Evolutionary conservation across 345 rosid genomes (phyloP).

Genomic region (Corchorus capsularis): DNA sequence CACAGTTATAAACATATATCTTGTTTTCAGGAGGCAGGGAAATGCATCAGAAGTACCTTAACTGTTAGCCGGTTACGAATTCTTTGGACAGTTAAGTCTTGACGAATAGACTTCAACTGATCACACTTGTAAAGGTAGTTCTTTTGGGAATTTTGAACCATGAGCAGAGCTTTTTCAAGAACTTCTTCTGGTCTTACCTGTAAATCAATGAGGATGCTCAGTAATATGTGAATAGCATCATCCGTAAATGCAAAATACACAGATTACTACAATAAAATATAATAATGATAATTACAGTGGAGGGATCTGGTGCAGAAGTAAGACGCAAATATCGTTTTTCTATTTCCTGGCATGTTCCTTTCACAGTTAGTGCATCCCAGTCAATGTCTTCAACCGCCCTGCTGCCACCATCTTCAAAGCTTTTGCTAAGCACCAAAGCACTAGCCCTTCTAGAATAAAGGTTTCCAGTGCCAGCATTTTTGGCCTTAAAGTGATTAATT

Average conservation of each 20-base stretch:
- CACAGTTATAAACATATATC: constrained; percentile 13
- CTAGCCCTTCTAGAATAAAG: constrained; percentile 71
- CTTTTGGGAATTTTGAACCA: constrained; percentile 87
- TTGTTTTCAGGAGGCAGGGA: not conserved
- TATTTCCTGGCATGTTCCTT: constrained; percentile 93
- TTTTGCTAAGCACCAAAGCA: constrained; percentile 71
- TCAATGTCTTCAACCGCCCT: constrained; percentile 98
- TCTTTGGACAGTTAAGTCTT: constrained; percentile 94
- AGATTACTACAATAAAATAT: constrained; percentile 19
- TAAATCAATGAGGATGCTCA: constrained; percentile 17
- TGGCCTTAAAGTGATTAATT: constrained; percentile 53
- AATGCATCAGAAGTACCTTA: constrained; percentile 51
- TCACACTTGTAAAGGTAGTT: constrained; percentile 96
- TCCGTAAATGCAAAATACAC: constrained; percentile 16
- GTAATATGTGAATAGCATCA: constrained; percentile 11
- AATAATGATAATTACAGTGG: constrained; percentile 63
- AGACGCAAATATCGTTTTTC: constrained; percentile 98
- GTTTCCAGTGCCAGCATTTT: constrained; percentile 64
- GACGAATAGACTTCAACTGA: constrained; percentile 97
- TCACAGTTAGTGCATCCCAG: constrained; percentile 96
- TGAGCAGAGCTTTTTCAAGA: constrained; percentile 79
- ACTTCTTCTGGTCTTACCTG: constrained; percentile 99
- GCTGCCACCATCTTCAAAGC: constrained; percentile 73
- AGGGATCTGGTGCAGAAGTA: constrained; percentile 98
- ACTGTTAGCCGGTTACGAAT: constrained; percentile 83